Evolutionary conservation across 371 early-diverging fungal species (phyloP).

Genomic region (Parasitella parasitica): DNA sequence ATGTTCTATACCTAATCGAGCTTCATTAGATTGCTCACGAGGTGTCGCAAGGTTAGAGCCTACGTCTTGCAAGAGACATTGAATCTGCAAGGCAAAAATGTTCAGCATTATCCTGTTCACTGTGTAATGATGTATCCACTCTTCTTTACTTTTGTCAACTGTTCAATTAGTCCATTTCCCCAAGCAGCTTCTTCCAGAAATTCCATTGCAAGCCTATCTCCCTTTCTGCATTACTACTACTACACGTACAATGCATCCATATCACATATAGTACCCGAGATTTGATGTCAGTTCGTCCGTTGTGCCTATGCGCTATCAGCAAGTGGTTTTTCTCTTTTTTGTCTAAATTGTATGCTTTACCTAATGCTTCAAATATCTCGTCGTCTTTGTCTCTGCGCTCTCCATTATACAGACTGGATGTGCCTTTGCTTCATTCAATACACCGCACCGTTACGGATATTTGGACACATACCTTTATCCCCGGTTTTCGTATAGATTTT

Average conservation of each 20-base stretch:
- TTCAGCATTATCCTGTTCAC: background rate
- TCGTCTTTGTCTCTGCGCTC: conserved; percentile 88
- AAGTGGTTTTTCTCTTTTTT: background rate
- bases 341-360: too few species aligned
- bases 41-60: conserved; percentile 94
- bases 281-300: conserved; percentile 57
- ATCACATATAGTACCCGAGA: conserved; percentile 32
- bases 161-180: conserved; percentile 8
- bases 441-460: background rate
- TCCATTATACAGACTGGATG: conserved; percentile 88
- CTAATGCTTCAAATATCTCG: conserved; percentile 88
- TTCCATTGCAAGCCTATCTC: conserved; percentile 18
- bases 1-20: conserved; percentile 44
- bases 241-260: background rate
- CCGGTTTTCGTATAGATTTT: conserved; percentile 93
- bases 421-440: conserved; percentile 47
- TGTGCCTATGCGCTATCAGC: conserved; percentile 35
- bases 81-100: conserved; percentile 65
- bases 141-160: conserved; percentile 5
- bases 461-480: conserved; percentile 74
- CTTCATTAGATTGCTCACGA: conserved; percentile 56
- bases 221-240: background rate
- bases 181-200: conserved; percentile 14
- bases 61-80: conserved; percentile 88
- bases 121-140: background rate